Conservation (phyloP, 768 basidiomycete genomes). For the Lentinus tigrinus region DNA sequence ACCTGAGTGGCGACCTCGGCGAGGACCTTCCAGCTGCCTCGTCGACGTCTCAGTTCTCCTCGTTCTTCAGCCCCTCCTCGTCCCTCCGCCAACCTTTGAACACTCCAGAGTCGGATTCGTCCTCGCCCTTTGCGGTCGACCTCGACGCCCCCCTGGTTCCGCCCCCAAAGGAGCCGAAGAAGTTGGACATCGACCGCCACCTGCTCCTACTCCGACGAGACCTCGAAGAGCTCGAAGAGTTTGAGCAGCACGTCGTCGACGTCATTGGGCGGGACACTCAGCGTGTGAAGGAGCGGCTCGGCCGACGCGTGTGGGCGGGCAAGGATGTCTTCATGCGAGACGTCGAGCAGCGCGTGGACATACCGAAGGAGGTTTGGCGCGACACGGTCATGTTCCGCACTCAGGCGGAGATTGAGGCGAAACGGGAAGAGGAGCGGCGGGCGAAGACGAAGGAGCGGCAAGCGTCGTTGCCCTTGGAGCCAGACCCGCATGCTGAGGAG, state of each 20-base stretch:
- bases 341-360: conserved; percentile 27
- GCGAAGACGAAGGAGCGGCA: not conserved
- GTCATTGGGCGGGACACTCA: conserved; percentile 51
- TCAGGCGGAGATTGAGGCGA: conserved; percentile 3
- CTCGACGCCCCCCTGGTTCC: conserved; percentile 29
- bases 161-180: not conserved
- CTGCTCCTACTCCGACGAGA: conserved; percentile 56
- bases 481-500: not conserved
- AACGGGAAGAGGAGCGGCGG: not conserved
- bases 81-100: not conserved
- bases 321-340: conserved; percentile 54
- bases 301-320: conserved; percentile 68
- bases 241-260: conserved; percentile 42
- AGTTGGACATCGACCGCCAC: conserved; percentile 54
- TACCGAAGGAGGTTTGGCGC: conserved; percentile 50
- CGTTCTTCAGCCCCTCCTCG: conserved; percentile 17
- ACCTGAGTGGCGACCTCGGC: not conserved
- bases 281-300: conserved; percentile 73
- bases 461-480: not conserved
- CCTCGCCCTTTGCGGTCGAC: conserved; percentile 31
- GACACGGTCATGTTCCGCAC: conserved; percentile 45
- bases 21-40: not conserved
- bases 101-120: not conserved
- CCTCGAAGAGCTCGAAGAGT: conserved; percentile 44
- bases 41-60: conserved; percentile 6